Evolutionary conservation across 2,329 filamentous ascomycete species (phyloP).

Genomic region (Cercospora brassicicola): DNA sequence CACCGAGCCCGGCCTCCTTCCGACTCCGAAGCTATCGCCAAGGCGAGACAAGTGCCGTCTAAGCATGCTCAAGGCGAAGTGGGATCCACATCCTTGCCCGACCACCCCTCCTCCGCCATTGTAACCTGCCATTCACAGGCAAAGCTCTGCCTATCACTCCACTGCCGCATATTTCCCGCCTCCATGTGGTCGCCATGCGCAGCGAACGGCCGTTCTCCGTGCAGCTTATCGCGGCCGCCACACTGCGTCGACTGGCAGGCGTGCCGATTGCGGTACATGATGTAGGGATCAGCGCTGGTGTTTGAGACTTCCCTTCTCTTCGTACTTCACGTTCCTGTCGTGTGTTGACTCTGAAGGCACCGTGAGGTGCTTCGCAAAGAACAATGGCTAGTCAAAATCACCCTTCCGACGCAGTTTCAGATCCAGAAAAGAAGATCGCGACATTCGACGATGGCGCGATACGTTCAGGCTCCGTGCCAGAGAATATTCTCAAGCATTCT

Average conservation of each 20-base stretch:
- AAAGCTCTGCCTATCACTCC: slow-evolving; percentile 13
- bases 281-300: neutral
- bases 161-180: neutral
- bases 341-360: neutral
- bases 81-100: slow-evolving; percentile 8
- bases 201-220: neutral
- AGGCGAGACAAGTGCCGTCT: slow-evolving; percentile 6
- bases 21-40: slow-evolving; percentile 5
- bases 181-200: slow-evolving; percentile 7
- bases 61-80: slow-evolving; percentile 13
- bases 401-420: slow-evolving; percentile 21
- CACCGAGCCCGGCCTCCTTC: neutral
- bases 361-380: neutral
- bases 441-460: slow-evolving; percentile 32
- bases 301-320: neutral
- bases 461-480: slow-evolving; percentile 32
- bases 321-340: too few species aligned
- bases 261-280: neutral
- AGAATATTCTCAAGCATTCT: slow-evolving; percentile 52
- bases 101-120: slow-evolving; percentile 6
- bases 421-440: slow-evolving; percentile 30
- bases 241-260: neutral
- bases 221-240: neutral
- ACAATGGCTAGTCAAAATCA: neutral
- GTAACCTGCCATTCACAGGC: slow-evolving; percentile 13